These are phyloP conservation scores for Eimeria praecox DNA, from an alignment of 169 alveolate species.

Conservation along the genomic window DNA sequence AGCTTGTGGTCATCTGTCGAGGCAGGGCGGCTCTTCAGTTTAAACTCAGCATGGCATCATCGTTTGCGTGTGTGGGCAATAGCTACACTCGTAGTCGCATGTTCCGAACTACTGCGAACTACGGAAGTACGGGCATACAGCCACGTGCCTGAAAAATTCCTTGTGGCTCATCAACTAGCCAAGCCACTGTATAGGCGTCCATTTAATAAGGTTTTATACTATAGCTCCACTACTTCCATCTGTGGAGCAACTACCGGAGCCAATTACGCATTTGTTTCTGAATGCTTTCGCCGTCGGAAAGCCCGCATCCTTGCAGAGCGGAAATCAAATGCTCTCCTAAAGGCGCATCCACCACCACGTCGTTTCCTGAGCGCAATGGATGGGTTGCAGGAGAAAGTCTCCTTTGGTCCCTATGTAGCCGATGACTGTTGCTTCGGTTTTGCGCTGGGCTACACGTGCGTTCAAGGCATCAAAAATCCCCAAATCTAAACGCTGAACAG, in stretches of 20 bases:
- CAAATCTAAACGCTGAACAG: background rate
- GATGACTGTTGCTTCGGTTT: background rate
- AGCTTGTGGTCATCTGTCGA: no score
- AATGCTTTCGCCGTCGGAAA: background rate
- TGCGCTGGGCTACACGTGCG: background rate
- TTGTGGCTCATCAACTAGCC: background rate
- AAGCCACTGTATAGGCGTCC: background rate
- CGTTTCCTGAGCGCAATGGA: background rate
- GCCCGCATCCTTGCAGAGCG: constrained; percentile 26
- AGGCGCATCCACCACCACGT: constrained; percentile 14
- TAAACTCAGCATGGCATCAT: background rate
- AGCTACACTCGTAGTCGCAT: background rate
- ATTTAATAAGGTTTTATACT: no score
- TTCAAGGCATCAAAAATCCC: background rate
- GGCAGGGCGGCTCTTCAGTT: background rate
- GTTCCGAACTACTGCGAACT: background rate
- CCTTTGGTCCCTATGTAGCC: background rate
- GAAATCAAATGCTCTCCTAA: background rate
- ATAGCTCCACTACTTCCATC: background rate
- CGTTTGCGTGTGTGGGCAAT: background rate
- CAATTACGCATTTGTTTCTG: background rate
- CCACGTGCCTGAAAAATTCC: background rate
- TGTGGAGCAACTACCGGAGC: background rate
- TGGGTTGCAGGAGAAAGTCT: background rate
- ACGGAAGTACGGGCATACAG: background rate